These are phyloP conservation scores for Pigoraptor vietnamica DNA, from an alignment of 78 protist genomes.

Conservation along the genomic window DNA sequence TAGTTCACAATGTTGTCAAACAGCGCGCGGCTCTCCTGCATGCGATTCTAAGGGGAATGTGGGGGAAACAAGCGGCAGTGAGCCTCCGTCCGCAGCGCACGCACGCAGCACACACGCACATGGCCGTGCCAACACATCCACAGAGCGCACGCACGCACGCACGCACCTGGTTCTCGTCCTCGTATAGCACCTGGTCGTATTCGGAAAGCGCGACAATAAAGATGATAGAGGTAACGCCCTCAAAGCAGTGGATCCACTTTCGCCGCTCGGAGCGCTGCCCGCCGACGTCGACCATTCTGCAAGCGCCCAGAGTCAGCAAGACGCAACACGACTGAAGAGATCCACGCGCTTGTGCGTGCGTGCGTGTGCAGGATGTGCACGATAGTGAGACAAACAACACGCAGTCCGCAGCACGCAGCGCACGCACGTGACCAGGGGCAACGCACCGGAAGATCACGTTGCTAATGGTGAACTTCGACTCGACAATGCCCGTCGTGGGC, in stretches of 20 bases:
- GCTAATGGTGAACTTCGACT: slow-evolving; percentile 57
- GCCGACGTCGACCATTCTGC: slow-evolving; percentile 69
- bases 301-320: too few relatives aligned
- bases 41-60: slow-evolving; percentile 62
- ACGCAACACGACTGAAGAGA: neutral
- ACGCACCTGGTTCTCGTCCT: slow-evolving; percentile 24
- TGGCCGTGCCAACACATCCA: neutral
- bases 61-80: neutral
- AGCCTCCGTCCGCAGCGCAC: too few relatives aligned
- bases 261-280: slow-evolving; percentile 80
- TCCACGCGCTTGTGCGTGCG: neutral
- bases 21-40: slow-evolving; percentile 82
- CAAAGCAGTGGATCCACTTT: slow-evolving; percentile 78
- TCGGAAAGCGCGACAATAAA: slow-evolving; percentile 34
- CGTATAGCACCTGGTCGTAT: slow-evolving; percentile 32
- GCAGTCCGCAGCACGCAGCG: neutral
- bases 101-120: neutral
- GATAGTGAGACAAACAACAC: neutral
- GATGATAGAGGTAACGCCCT: slow-evolving; percentile 53
- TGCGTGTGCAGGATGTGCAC: neutral
- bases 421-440: too few relatives aligned
- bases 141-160: neutral
- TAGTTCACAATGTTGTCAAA: slow-evolving; percentile 84
- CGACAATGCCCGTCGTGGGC: slow-evolving; percentile 88
- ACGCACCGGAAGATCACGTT: slow-evolving; percentile 34